Percentiles rank a stretch among this genome's conserved stretches.
These are phyloP conservation scores for Epichloe glyceriae DNA, from an alignment of 2,329 filamentous ascomycete species.

Conservation along the genomic window DNA sequence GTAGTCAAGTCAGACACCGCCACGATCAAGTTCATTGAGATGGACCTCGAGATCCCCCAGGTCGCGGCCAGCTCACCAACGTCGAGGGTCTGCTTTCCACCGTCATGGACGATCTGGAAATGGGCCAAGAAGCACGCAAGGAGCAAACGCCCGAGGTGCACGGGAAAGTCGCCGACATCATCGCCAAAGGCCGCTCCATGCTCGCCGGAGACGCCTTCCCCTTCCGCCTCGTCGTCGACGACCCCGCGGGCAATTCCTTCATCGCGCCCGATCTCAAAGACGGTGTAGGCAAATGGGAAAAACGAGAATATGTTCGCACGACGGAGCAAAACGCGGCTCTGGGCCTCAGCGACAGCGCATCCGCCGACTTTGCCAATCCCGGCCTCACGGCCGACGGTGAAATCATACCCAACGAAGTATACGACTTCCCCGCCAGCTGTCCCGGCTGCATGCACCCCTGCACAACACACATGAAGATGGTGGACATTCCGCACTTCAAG, in stretches of 20 bases:
- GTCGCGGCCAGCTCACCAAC: conserved; percentile 84
- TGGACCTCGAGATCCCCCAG: conserved; percentile 90
- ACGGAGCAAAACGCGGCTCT: conserved; percentile 76
- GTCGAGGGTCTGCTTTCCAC: conserved; percentile 75
- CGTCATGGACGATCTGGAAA: conserved; percentile 67
- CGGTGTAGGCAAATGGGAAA: conserved; percentile 75
- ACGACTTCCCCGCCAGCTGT: conserved; percentile 82
- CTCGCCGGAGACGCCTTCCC: conserved; percentile 66
- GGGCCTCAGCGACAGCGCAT: conserved; percentile 54
- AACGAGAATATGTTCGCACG: conserved; percentile 71
- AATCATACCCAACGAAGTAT: conserved; percentile 87
- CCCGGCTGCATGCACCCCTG: conserved; percentile 80
- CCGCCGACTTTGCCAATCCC: conserved; percentile 40
- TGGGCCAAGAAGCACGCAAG: conserved; percentile 73
- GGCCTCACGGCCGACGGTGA: conserved; percentile 47
- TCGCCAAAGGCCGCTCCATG: conserved; percentile 64
- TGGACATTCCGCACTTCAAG: conserved; percentile 96
- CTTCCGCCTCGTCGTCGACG: conserved; percentile 79
- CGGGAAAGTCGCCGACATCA: conserved; percentile 63
- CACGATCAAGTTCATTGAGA: conserved; percentile 72
- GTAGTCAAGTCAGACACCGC: conserved; percentile 88
- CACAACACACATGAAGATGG: conserved; percentile 95
- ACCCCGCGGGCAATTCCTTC: conserved; percentile 91
- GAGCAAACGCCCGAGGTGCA: conserved; percentile 65
- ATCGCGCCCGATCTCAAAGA: conserved; percentile 78